These are phyloP conservation scores for Euphorbia peplus DNA, from an alignment of 345 rosid genomes.

Conservation along the genomic window DNA sequence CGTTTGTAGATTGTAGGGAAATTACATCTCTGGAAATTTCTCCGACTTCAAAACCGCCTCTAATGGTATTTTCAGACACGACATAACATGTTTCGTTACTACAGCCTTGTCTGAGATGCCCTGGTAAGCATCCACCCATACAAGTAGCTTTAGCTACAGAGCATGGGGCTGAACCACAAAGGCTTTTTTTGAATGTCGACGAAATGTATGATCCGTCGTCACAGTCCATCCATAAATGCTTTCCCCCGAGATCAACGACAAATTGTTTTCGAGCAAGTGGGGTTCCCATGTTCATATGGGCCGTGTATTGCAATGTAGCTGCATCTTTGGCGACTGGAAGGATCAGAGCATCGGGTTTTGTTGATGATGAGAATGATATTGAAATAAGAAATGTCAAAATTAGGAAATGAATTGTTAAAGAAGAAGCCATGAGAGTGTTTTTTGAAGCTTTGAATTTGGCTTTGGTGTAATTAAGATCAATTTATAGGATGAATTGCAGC, in stretches of 20 bases:
- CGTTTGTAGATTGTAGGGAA: constrained; percentile 14
- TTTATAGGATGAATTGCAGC: neutral
- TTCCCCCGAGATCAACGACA: constrained; percentile 16
- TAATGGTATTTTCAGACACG: neutral
- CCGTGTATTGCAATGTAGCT: constrained; percentile 23
- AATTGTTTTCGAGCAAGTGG: constrained; percentile 10
- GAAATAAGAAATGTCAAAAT: constrained; percentile 7
- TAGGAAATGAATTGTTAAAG: neutral
- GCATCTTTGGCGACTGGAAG: constrained; percentile 25
- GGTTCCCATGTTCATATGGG: constrained; percentile 21
- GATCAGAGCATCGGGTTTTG: constrained; percentile 27
- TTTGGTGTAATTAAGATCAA: neutral
- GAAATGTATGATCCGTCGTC: constrained; percentile 2
- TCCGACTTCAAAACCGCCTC: neutral
- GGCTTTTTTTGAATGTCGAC: constrained; percentile 10
- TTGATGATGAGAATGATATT: neutral
- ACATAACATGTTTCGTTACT: constrained; percentile 16
- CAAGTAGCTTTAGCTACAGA: constrained; percentile 15
- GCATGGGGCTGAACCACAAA: constrained; percentile 19
- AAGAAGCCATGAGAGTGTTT: constrained; percentile 8
- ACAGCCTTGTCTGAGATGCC: constrained; percentile 7
- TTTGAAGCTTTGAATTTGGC: neutral
- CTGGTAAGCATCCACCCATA: neutral
- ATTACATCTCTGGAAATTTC: constrained; percentile 13
- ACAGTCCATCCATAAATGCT: constrained; percentile 17